Evolutionary conservation across 306 rosid species (phyloP).

Genomic region (Senna tora): DNA sequence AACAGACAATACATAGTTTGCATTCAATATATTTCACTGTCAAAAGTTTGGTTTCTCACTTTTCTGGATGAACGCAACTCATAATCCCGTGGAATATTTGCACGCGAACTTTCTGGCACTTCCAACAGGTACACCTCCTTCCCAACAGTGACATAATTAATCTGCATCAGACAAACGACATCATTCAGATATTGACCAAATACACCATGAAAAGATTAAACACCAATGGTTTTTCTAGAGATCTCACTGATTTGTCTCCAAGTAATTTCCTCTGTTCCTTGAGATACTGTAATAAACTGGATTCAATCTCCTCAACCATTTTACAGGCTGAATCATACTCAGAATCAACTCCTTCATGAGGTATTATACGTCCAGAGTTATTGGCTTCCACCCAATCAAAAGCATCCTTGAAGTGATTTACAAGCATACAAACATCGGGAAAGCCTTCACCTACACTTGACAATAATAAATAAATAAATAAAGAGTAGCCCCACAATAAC

Average conservation of each 20-base stretch:
- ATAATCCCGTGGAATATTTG: slow-evolving; percentile 63
- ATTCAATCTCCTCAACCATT: slow-evolving; percentile 64
- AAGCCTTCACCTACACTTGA: slow-evolving; percentile 69
- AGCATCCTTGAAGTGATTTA: slow-evolving; percentile 83
- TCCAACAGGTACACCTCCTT: slow-evolving; percentile 86
- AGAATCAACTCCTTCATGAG: slow-evolving; percentile 77
- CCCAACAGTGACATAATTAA: slow-evolving; percentile 74
- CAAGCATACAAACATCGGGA: slow-evolving; percentile 59
- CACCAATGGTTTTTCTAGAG: slow-evolving; percentile 1
- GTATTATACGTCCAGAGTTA: slow-evolving; percentile 88
- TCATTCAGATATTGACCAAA: slow-evolving; percentile 27
- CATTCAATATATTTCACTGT: slow-evolving; percentile 28
- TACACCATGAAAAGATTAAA: slow-evolving; percentile 32
- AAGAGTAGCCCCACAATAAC: slow-evolving; percentile 31
- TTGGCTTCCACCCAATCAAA: slow-evolving; percentile 97
- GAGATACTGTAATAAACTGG: slow-evolving; percentile 60
- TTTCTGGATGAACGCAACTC: slow-evolving; percentile 83
- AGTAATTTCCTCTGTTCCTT: slow-evolving; percentile 72
- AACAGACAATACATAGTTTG: slow-evolving; percentile 2
- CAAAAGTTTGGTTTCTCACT: slow-evolving; percentile 46
- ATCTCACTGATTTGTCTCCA: slow-evolving; percentile 67
- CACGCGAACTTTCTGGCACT: slow-evolving; percentile 75
- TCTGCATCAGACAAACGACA: slow-evolving; percentile 52
- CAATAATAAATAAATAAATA: slow-evolving; percentile 26
- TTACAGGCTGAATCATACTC: slow-evolving; percentile 87